Evolutionary conservation across 257 asterid genomes (phyloP), one percentile per base, ranked within the genome.

Genomic region (Solanum dulcamara): DNA sequence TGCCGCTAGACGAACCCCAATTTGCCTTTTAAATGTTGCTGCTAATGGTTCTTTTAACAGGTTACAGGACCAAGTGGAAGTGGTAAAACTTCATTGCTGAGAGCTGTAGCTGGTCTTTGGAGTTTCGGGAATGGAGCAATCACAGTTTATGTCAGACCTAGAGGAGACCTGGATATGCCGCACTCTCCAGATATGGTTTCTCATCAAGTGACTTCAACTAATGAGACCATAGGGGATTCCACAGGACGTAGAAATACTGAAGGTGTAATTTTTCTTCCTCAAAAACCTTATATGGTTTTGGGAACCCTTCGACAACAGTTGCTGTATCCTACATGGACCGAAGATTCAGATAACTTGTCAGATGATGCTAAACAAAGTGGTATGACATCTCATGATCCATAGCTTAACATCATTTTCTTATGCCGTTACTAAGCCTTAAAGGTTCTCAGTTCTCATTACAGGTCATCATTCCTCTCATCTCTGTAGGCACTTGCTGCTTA

Each of bases 41-140:
- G 40, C 64, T 79, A 77, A 83, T 89, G 75, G 89, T 87, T 89
- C 87, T 85, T 75, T 86, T 89, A 85, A 93, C 95, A 95, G 99
- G 84, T 96, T 87, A 89, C 98, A 80, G 99, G 99, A 81, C 97
- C 97, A n/a, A 96, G 99, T 87, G 99, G 99, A 75, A 92, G 97
- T 88, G 99, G 99, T 72, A 96, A 96, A 89, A 96, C 99, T 86
- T 94, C 99, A 46, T 85, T 94, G 60, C 86, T 96, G 86, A 94
- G 98, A 91, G 92, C 97, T 66, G 30, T 94, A 59, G 99, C 98
- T 84, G 99, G 99, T 85, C 95, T 94, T 85, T 96, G 99, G 99
- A 93, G 88, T 89, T 92, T 87, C 17, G 99, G 99, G 72, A 89
- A 55, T 74, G 99, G 99, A 86, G 89, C 91, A 80, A 89, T 94